A percentile compares a stretch with the other conserved stretches of the same genome.
phyloP scores from a whole-genome alignment of 2,329 filamentous ascomycete species.

The Diaporthe humulicola region DNA sequence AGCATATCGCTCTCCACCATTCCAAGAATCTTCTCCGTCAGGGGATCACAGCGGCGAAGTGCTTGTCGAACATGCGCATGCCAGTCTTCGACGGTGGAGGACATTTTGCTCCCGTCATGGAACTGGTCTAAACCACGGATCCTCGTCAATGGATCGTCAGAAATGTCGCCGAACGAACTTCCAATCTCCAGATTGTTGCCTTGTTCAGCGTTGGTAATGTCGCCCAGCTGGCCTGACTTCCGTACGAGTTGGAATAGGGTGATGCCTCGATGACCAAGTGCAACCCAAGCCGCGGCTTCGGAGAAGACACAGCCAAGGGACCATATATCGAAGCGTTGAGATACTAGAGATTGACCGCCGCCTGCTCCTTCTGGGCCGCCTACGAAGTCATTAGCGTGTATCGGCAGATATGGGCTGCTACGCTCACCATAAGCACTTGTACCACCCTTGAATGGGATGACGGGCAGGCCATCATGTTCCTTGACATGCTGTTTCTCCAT shows the following conservation, averaged over 20 bases:
- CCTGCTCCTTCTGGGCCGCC: neutral
- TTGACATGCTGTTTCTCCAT: neutral
- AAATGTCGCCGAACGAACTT: neutral
- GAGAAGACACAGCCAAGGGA: slow-evolving; percentile 1
- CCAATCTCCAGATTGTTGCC: neutral
- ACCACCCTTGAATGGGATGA: neutral
- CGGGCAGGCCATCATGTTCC: neutral
- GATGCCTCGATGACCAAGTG: neutral
- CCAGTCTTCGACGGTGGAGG: neutral
- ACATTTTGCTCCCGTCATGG: neutral
- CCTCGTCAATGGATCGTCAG: neutral
- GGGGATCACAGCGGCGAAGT: neutral
- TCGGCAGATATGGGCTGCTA: neutral
- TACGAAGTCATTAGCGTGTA: neutral
- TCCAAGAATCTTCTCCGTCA: neutral
- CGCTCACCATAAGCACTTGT: neutral
- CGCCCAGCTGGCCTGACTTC: neutral
- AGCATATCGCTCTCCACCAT: neutral
- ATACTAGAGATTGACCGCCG: neutral
- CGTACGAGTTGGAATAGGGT: neutral
- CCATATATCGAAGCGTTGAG: neutral
- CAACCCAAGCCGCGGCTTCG: neutral
- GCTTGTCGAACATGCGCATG: neutral
- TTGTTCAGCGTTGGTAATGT: neutral
- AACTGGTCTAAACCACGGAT: neutral